Evolutionary conservation across 768 basidiomycete genomes (phyloP).

Genomic region (Butyriboletus loyo): DNA sequence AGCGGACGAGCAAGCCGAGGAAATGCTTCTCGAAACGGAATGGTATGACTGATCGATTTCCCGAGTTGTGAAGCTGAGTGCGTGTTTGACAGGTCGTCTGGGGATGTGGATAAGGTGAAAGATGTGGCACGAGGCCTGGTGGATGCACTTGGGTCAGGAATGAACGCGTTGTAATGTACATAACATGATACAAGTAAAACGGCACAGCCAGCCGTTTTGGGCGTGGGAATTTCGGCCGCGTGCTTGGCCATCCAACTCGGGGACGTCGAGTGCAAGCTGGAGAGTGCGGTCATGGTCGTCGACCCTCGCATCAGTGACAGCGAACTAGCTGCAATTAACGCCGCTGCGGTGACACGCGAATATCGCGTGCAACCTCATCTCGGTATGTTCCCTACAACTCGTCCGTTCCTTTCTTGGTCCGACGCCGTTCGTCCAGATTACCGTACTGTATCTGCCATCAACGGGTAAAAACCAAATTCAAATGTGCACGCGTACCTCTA

Average conservation of each 20-base stretch:
- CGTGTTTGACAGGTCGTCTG: constrained; percentile 47
- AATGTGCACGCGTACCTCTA: constrained; percentile 1
- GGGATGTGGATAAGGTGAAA: constrained; percentile 36
- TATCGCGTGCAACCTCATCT: constrained; percentile 88
- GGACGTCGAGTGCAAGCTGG: constrained; percentile 9
- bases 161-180: constrained; percentile 23
- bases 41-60: constrained; percentile 49
- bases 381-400: constrained; percentile 43
- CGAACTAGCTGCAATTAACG: constrained; percentile 78
- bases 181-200: too few species aligned
- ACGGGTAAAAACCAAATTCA: constrained; percentile 61
- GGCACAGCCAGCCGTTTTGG: neutral
- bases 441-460: constrained; percentile 97
- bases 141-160: constrained; percentile 34
- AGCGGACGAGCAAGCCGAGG: constrained; percentile 58
- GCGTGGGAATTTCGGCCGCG: constrained; percentile 24
- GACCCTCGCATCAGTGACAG: constrained; percentile 65
- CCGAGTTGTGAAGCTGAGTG: constrained; percentile 23
- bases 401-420: constrained; percentile 4
- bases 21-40: constrained; percentile 74
- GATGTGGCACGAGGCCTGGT: constrained; percentile 43
- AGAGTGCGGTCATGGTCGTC: constrained; percentile 33
- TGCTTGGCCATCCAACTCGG: constrained; percentile 4
- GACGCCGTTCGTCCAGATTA: constrained; percentile 60
- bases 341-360: constrained; percentile 84